Base-by-base conservation (phyloP, 345 rosid species). In the Moricandia arvensis region DNA sequence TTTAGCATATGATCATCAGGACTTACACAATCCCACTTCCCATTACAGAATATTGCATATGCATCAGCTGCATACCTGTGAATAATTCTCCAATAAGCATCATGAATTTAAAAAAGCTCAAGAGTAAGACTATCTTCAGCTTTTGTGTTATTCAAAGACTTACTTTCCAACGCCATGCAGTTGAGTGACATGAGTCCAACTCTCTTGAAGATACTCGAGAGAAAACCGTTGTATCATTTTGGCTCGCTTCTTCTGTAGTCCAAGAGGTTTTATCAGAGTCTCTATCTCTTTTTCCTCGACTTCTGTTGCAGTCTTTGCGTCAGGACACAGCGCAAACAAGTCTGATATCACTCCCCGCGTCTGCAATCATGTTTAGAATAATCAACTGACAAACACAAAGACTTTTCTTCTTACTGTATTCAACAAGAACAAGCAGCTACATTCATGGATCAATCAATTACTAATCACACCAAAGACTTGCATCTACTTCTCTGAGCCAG, bases 11-110 rank as follows among this genome's bases (percentile, higher is more conserved):
- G 87, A 85, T 90, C 96, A 8, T 9, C 58, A 16, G 98, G 96
- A 33, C 8, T 68, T 74, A 93, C 93, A 11, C 73, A 80, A 49
- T 90, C 76, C 91, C 94, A 91, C 72, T 79, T 93, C 10, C 98
- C 96, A 0, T 89, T 85, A 74, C 98, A 93, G 75, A 93, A 93
- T 74, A 93, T 93, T 2, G 96, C 96, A 80, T 89, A 87, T 0
- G 98, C 96, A 71, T 90, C 98, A 3, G 93, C 98, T 45, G 90
- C 96, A 69, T 93, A 92, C 87, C 95, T 91, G 79, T 60, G 18
- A 51, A 53, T 63, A 62, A 59, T 66, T 73, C 33, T 18, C 11
- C 59, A 5, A 16, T 10, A 75, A 43, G 45, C 21, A 66, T 63
- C 37, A 51, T 26, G 49, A 61, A 12, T 13, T 59, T 41, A 51